A percentile compares a stretch with the other conserved stretches of the same genome.
Conservation (phyloP, 2,329 filamentous ascomycete species). For the Diaporthe batatas region DNA sequence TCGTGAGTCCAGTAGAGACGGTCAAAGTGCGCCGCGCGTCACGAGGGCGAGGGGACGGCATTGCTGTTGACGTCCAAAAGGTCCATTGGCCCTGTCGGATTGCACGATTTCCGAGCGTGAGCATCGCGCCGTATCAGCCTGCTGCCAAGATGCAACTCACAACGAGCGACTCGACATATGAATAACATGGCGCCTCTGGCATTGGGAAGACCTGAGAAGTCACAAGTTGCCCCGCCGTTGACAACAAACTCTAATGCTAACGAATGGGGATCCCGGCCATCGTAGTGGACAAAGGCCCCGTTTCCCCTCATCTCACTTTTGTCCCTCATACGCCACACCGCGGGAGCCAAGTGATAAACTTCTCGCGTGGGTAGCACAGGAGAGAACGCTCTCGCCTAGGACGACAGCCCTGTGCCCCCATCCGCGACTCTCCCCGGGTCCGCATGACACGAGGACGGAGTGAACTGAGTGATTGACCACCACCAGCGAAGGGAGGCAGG, state of each 20-base stretch:
- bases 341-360: conserved; percentile 9
- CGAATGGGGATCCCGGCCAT: not conserved
- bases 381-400: conserved; percentile 5
- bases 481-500: conserved; percentile 5
- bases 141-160: not conserved
- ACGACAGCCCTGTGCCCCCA: not conserved
- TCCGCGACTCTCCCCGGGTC: conserved; percentile 7
- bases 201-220: not conserved
- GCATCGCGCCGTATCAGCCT: not conserved
- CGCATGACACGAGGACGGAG: not conserved
- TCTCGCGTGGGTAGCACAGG: conserved; percentile 25
- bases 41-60: not conserved
- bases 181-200: not conserved
- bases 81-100: not conserved
- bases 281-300: not conserved
- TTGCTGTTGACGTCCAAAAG: not conserved
- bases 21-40: not conserved
- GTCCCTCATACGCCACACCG: conserved; percentile 2
- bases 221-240: not conserved
- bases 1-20: not conserved
- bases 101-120: not conserved
- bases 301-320: not conserved
- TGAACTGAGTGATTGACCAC: conserved; percentile 24
- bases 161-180: no score
- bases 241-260: conserved; percentile 17